These are phyloP conservation scores for Naematelia aurantialba DNA, from an alignment of 768 basidiomycete genomes.

Conservation along the genomic window DNA sequence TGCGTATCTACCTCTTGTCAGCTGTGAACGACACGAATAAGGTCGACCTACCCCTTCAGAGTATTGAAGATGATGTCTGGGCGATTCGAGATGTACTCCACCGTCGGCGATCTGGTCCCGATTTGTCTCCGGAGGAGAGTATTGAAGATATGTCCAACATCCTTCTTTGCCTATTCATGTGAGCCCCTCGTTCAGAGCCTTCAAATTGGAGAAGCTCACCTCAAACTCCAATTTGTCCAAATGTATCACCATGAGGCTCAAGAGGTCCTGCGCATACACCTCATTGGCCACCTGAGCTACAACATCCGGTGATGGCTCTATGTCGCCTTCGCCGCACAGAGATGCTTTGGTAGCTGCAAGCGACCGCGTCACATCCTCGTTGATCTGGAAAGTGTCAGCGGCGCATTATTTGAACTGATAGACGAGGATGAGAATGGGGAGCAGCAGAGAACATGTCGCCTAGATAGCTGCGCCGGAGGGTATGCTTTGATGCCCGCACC, in stretches of 20 bases:
- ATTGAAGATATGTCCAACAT: constrained; percentile 55
- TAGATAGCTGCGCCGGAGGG: background rate
- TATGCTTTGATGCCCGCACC: background rate
- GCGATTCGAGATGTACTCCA: constrained; percentile 79
- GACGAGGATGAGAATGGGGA: too few relatives aligned
- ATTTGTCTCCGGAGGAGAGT: constrained; percentile 68
- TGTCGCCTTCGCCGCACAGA: constrained; percentile 29
- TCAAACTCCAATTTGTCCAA: constrained; percentile 91
- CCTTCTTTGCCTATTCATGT: constrained; percentile 52
- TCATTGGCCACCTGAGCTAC: constrained; percentile 94
- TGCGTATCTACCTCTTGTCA: constrained; percentile 61
- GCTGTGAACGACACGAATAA: background rate
- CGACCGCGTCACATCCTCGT: constrained; percentile 34
- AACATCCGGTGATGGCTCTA: constrained; percentile 67
- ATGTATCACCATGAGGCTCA: constrained; percentile 73
- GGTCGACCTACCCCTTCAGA: constrained; percentile 59
- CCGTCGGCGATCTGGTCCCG: constrained; percentile 89
- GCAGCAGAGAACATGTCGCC: too few relatives aligned
- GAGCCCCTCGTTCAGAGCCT: background rate
- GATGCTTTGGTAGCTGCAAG: constrained; percentile 24
- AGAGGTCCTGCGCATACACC: constrained; percentile 83
- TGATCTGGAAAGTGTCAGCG: constrained; percentile 13
- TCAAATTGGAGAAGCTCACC: constrained; percentile 53
- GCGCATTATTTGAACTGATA: too few relatives aligned
- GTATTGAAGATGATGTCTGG: constrained; percentile 73